Evolutionary conservation across 306 rosid genomes (phyloP).

Genomic region (Rosa lucieae): DNA sequence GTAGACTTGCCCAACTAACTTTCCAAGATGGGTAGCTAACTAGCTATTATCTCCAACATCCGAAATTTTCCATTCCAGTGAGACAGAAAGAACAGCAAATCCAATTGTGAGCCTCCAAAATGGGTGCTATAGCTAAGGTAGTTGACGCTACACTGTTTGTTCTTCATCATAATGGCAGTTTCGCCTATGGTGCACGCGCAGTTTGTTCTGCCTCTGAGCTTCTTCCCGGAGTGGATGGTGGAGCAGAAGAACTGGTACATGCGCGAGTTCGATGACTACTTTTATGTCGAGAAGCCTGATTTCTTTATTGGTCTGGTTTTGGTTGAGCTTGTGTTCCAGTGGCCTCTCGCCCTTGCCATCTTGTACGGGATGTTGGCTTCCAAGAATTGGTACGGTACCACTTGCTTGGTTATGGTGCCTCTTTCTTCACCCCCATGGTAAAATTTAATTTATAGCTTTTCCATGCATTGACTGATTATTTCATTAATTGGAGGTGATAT

Average conservation of each 20-base stretch:
- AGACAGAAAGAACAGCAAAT: background rate
- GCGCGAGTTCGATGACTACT: conserved; percentile 52
- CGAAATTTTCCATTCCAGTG: background rate
- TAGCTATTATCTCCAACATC: background rate
- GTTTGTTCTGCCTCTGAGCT: conserved; percentile 39
- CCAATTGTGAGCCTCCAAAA: conserved; percentile 17
- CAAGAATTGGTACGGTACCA: conserved; percentile 68
- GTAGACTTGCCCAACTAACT: background rate
- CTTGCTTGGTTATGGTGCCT: conserved; percentile 75
- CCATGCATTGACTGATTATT: background rate
- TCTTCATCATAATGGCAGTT: conserved; percentile 44
- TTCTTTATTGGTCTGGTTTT: conserved; percentile 69
- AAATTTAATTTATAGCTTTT: background rate
- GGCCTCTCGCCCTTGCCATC: conserved; percentile 65
- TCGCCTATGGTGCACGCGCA: conserved; percentile 61
- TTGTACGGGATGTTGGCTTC: conserved; percentile 50
- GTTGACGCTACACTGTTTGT: conserved; percentile 48
- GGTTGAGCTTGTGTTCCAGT: conserved; percentile 72
- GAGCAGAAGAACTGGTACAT: conserved; percentile 47
- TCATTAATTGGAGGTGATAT: too few relatives aligned
- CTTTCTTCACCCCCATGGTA: conserved; percentile 65
- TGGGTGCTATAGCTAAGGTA: conserved; percentile 52
- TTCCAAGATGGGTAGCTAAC: background rate
- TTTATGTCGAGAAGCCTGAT: conserved; percentile 51
- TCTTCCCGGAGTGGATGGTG: conserved; percentile 47